Percentiles rank a stretch among this genome's conserved stretches.
These are phyloP conservation scores for Boletus rubroflammeus DNA, from an alignment of 768 basidiomycete species.

Conservation along the genomic window DNA sequence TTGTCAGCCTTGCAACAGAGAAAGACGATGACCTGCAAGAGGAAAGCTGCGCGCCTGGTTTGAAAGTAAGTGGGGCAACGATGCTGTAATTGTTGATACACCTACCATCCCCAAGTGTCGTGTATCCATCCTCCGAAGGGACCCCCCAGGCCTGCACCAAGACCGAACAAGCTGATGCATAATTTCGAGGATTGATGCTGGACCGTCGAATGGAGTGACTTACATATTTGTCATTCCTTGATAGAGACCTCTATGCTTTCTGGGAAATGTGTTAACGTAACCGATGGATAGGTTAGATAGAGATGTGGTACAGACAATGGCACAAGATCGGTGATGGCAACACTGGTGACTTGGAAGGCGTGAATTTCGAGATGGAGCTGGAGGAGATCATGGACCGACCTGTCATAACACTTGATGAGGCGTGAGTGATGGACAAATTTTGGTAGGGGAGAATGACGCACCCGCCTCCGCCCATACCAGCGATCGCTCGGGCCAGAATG, in stretches of 20 bases:
- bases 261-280: constrained; percentile 26
- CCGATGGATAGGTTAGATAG: constrained; percentile 1
- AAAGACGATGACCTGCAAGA: constrained; percentile 60
- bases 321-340: constrained; percentile 85
- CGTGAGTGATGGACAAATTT: constrained; percentile 5
- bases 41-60: constrained; percentile 79
- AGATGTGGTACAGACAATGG: constrained; percentile 58
- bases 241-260: constrained; percentile 83
- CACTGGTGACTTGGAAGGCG: constrained; percentile 61
- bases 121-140: constrained; percentile 83
- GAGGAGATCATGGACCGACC: constrained; percentile 39
- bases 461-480: constrained; percentile 93
- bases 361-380: constrained; percentile 14
- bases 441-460: constrained; percentile 33
- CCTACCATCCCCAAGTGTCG: constrained; percentile 82
- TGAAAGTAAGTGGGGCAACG: constrained; percentile 7
- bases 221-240: constrained; percentile 92
- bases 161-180: constrained; percentile 64
- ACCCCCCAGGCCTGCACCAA: constrained; percentile 78
- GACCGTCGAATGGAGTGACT: constrained; percentile 18
- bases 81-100: background rate
- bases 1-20: background rate
- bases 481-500: constrained; percentile 77
- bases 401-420: constrained; percentile 69
- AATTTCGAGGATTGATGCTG: constrained; percentile 8